These are phyloP conservation scores for Leccinum pallidistipes DNA, from an alignment of 1,284 basidiomycete species.

Conservation along the genomic window DNA sequence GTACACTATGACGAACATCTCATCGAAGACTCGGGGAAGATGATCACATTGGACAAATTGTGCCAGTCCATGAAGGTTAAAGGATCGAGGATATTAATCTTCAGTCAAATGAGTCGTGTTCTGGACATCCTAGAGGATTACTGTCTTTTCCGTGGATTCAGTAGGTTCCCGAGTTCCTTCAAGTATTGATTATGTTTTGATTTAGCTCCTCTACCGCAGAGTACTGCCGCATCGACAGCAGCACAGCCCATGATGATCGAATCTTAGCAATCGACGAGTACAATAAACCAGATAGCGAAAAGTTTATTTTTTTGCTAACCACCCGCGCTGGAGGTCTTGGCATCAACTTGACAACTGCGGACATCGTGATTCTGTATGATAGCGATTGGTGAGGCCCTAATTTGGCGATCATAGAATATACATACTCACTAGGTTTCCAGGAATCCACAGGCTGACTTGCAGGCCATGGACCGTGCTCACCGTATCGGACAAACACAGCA, in stretches of 20 bases:
- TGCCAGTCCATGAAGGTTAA: slow-evolving; percentile 78
- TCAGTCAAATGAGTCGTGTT: slow-evolving; percentile 98
- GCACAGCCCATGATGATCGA: slow-evolving; percentile 95
- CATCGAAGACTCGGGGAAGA: slow-evolving; percentile 93
- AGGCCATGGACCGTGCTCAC: slow-evolving; percentile 99
- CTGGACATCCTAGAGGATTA: slow-evolving; percentile 97
- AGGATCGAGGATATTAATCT: slow-evolving; percentile 94
- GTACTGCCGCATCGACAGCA: slow-evolving; percentile 97
- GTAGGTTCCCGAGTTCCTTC: slow-evolving; percentile 48
- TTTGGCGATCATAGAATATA: neutral
- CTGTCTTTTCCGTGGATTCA: slow-evolving; percentile 89
- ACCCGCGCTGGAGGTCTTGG: slow-evolving; percentile 98
- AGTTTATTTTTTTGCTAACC: slow-evolving; percentile 96
- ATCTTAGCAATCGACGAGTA: slow-evolving; percentile 97
- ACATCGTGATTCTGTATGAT: slow-evolving; percentile 97
- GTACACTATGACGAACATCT: slow-evolving; percentile 99
- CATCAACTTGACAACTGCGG: slow-evolving; percentile 95
- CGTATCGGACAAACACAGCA: slow-evolving; percentile 99
- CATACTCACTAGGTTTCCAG: slow-evolving; percentile 36
- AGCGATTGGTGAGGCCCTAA: slow-evolving; percentile 74
- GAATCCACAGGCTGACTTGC: slow-evolving; percentile 98
- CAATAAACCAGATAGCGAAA: slow-evolving; percentile 93
- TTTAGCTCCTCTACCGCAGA: slow-evolving; percentile 45
- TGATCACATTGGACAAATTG: slow-evolving; percentile 96
- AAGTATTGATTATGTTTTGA: neutral